phyloP scores from a whole-genome alignment of 1,284 basidiomycete genomes.

The Mixia osmundae region DNA sequence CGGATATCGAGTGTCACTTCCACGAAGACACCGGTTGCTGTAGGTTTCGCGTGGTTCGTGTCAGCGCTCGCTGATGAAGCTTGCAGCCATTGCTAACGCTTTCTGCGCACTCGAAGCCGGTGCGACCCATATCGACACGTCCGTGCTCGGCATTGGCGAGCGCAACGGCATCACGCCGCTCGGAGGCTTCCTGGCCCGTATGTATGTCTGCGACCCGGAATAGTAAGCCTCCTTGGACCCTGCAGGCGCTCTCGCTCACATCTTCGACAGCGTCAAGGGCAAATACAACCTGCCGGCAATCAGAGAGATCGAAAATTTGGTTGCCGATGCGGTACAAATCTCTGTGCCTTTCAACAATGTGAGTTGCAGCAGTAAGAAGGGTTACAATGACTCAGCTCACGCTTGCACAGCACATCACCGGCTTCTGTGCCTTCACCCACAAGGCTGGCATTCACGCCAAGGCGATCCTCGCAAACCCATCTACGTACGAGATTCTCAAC shows the following conservation, averaged over 20 bases:
- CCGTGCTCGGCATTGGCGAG: slow-evolving; percentile 82
- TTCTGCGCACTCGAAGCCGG: slow-evolving; percentile 97
- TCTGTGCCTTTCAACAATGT: slow-evolving; percentile 95
- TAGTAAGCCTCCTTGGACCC: too few species aligned
- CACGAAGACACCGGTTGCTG: slow-evolving; percentile 89
- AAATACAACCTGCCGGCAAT: slow-evolving; percentile 98
- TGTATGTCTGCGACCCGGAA: too few species aligned
- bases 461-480: slow-evolving; percentile 98
- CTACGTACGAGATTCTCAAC: slow-evolving; percentile 87
- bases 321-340: slow-evolving; percentile 95
- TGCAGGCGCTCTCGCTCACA: slow-evolving; percentile 1
- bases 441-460: slow-evolving; percentile 99
- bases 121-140: slow-evolving; percentile 97
- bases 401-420: slow-evolving; percentile 33
- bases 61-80: neutral
- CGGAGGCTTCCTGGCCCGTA: slow-evolving; percentile 85
- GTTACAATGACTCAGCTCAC: neutral
- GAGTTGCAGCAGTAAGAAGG: slow-evolving; percentile 17
- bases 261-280: slow-evolving; percentile 96
- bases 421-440: slow-evolving; percentile 99
- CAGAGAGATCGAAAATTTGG: slow-evolving; percentile 94
- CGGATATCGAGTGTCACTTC: slow-evolving; percentile 95
- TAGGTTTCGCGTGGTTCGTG: slow-evolving; percentile 26
- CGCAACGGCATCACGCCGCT: slow-evolving; percentile 97
- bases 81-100: slow-evolving; percentile 85